A percentile compares a stretch with the other conserved stretches of the same genome.
These are phyloP conservation scores for Leucocoprinus sp. DNA, from an alignment of 768 basidiomycete genomes.

Conservation along the genomic window DNA sequence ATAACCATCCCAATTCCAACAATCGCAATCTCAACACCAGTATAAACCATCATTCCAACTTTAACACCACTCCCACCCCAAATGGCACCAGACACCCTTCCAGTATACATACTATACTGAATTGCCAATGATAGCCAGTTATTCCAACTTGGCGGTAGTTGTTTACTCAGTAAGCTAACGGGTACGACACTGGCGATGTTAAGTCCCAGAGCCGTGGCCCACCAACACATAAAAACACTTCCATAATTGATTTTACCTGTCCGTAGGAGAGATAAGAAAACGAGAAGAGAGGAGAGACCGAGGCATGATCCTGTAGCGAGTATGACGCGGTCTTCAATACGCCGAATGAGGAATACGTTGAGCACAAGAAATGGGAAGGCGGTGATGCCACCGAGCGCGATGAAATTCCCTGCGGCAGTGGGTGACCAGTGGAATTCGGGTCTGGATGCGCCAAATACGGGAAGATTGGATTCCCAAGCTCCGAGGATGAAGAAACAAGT, in stretches of 20 bases:
- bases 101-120: slow-evolving; percentile 61
- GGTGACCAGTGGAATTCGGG: slow-evolving; percentile 44
- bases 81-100: slow-evolving; percentile 55
- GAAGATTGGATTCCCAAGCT: slow-evolving; percentile 62
- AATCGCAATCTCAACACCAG: slow-evolving; percentile 50
- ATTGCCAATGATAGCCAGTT: slow-evolving; percentile 45
- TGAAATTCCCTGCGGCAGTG: slow-evolving; percentile 58
- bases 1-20: slow-evolving; percentile 50
- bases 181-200: slow-evolving; percentile 63
- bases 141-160: slow-evolving; percentile 57
- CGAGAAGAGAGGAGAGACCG: slow-evolving; percentile 42
- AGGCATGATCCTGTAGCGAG: slow-evolving; percentile 43
- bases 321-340: slow-evolving; percentile 51
- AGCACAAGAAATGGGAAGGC: slow-evolving; percentile 59
- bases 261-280: slow-evolving; percentile 39
- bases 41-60: slow-evolving; percentile 52
- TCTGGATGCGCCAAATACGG: slow-evolving; percentile 42
- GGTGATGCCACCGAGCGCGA: slow-evolving; percentile 54
- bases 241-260: slow-evolving; percentile 35
- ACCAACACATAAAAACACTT: slow-evolving; percentile 42
- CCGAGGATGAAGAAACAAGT: slow-evolving; percentile 64
- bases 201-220: slow-evolving; percentile 59
- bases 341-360: slow-evolving; percentile 48
- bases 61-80: slow-evolving; percentile 56
- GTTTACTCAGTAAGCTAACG: slow-evolving; percentile 57